Evolutionary conservation across 2,329 filamentous ascomycete genomes (phyloP).

Genomic region (Trichoderma sp.): DNA sequence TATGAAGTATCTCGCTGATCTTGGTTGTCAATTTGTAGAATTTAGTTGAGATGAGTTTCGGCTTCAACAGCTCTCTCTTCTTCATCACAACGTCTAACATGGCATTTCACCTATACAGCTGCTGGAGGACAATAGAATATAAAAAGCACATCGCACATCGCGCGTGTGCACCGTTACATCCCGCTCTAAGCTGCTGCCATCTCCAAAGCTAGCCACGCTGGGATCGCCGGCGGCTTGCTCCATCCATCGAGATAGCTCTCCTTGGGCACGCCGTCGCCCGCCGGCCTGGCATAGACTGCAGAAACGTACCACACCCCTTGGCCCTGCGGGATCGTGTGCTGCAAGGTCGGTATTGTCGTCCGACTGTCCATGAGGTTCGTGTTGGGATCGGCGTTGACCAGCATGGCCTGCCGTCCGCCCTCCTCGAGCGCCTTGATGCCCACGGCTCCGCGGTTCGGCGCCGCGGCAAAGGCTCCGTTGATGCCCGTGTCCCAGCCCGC

Average conservation of each 20-base stretch:
- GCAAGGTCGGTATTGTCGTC: conserved; percentile 71
- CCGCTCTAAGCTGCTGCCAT: conserved; percentile 41
- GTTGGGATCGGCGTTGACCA: conserved; percentile 78
- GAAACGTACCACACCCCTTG: conserved; percentile 69
- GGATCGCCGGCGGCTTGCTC: conserved; percentile 61
- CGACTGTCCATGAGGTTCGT: conserved; percentile 75
- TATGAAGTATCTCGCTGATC: neutral
- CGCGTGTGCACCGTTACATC: conserved; percentile 16
- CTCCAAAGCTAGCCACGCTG: conserved; percentile 62
- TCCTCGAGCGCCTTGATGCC: conserved; percentile 61
- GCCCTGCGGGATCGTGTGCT: conserved; percentile 61
- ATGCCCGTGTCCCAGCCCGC: conserved; percentile 56
- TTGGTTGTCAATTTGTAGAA: neutral
- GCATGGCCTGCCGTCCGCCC: conserved; percentile 56
- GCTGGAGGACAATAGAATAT: neutral
- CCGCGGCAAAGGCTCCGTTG: conserved; percentile 60
- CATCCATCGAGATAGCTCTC: conserved; percentile 63
- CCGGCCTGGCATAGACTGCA: conserved; percentile 61
- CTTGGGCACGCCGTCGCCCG: conserved; percentile 51
- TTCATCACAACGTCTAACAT: neutral
- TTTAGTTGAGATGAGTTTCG: neutral
- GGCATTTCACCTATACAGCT: neutral
- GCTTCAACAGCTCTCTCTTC: neutral
- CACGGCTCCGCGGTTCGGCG: conserved; percentile 52
- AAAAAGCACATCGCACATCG: neutral